Evolutionary conservation across 352 stramenopile species (phyloP).

Genomic region (Pythium dissotocum): DNA sequence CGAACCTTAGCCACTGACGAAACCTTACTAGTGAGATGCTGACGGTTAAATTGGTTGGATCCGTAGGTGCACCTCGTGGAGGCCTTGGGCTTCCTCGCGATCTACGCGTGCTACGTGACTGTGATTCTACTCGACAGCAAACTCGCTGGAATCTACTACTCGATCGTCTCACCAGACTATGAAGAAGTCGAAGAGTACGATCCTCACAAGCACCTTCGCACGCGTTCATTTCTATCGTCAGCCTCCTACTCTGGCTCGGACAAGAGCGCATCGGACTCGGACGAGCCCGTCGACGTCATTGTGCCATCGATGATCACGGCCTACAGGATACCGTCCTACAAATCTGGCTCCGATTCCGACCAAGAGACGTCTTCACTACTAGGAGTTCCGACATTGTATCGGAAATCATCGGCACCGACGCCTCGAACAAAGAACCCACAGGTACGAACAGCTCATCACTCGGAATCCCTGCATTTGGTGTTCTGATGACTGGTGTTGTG

Average conservation of each 20-base stretch:
- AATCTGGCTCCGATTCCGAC: slow-evolving; percentile 45
- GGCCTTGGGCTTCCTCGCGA: slow-evolving; percentile 68
- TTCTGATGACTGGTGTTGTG: background rate
- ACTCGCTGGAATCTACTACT: slow-evolving; percentile 29
- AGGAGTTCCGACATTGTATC: slow-evolving; percentile 36
- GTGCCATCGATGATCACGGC: slow-evolving; percentile 18
- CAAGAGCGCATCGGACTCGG: slow-evolving; percentile 30
- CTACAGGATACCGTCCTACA: slow-evolving; percentile 36
- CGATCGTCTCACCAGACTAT: slow-evolving; percentile 7
- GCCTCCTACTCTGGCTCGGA: slow-evolving; percentile 23
- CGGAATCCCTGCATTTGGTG: background rate
- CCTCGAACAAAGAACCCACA: slow-evolving; percentile 36
- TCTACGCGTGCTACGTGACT: slow-evolving; percentile 66
- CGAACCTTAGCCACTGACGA: slow-evolving; percentile 5
- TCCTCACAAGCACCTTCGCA: slow-evolving; percentile 12
- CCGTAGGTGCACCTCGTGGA: slow-evolving; percentile 52
- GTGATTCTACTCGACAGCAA: slow-evolving; percentile 63
- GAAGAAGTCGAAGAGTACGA: slow-evolving; percentile 42
- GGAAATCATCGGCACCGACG: slow-evolving; percentile 63
- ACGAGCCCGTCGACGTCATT: slow-evolving; percentile 8
- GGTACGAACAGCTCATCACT: slow-evolving; percentile 3
- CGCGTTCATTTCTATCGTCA: background rate
- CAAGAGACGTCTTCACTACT: slow-evolving; percentile 48
- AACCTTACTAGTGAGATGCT: too few relatives aligned
- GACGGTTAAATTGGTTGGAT: background rate